Evolutionary conservation across 495 filamentous ascomycete species (phyloP).

Genomic region (Cercophora samala): DNA sequence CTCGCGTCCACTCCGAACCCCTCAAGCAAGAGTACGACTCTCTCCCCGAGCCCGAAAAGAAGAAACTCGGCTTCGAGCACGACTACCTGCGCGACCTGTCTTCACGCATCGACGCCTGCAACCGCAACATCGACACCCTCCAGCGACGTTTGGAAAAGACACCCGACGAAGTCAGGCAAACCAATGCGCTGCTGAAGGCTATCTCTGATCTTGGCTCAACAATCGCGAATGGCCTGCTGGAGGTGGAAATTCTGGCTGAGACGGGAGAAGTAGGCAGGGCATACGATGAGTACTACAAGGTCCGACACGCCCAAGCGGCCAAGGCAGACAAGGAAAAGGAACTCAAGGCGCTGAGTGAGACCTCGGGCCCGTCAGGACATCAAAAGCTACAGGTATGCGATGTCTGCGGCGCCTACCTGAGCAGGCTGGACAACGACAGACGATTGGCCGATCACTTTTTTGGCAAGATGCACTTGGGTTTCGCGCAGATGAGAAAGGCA

Average conservation of each 20-base stretch:
- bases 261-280: constrained; percentile 74
- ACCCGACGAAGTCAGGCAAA: constrained; percentile 94
- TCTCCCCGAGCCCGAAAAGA: constrained; percentile 62
- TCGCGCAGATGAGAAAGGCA: constrained; percentile 94
- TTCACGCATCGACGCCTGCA: constrained; percentile 94
- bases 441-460: constrained; percentile 96
- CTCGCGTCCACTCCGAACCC: constrained; percentile 84
- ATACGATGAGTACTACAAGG: constrained; percentile 79
- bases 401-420: constrained; percentile 89
- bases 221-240: constrained; percentile 77
- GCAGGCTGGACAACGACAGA: constrained; percentile 87
- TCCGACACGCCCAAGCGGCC: constrained; percentile 71
- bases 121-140: constrained; percentile 84
- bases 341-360: constrained; percentile 87
- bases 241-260: constrained; percentile 83
- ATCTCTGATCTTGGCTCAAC: constrained; percentile 77
- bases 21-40: constrained; percentile 83
- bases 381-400: constrained; percentile 99
- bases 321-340: constrained; percentile 86
- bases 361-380: constrained; percentile 85
- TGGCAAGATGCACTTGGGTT: constrained; percentile 98
- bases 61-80: constrained; percentile 84
- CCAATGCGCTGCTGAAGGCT: constrained; percentile 85
- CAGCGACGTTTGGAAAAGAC: constrained; percentile 95
- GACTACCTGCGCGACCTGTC: constrained; percentile 96